Percentiles rank a stretch among this genome's conserved stretches.
These are phyloP conservation scores for Suillus placidus DNA, from an alignment of 768 basidiomycete species.

Conservation along the genomic window DNA sequence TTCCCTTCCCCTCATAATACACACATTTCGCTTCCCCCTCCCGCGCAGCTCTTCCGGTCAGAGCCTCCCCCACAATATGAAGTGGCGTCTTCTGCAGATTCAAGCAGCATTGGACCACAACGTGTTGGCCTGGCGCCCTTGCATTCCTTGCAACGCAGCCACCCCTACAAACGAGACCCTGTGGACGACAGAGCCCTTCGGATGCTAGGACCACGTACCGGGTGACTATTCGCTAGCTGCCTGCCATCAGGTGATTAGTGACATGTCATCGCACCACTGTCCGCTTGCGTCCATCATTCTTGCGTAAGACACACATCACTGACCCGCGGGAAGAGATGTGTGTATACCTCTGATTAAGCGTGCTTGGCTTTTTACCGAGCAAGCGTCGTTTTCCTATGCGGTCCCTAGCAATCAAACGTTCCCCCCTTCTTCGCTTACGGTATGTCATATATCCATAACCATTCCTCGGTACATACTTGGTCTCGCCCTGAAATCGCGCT, in stretches of 20 bases:
- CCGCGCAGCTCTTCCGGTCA: constrained; percentile 32
- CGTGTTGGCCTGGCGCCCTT: constrained; percentile 59
- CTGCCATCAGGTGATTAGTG: not conserved
- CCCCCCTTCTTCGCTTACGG: not conserved
- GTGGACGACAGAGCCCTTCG: constrained; percentile 65
- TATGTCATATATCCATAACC: not conserved
- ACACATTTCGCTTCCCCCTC: constrained; percentile 36
- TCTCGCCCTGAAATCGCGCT: not conserved
- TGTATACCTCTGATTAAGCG: not conserved
- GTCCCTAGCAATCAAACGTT: not conserved
- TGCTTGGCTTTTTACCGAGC: constrained; percentile 6
- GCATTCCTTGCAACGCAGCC: constrained; percentile 51
- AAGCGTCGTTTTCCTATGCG: constrained; percentile 1
- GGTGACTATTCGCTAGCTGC: constrained; percentile 35
- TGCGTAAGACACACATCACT: constrained; percentile 3
- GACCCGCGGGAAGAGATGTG: constrained; percentile 3
- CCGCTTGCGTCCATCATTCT: not conserved
- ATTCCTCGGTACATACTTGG: not conserved
- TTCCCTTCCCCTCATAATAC: constrained; percentile 17
- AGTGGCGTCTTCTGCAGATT: constrained; percentile 25
- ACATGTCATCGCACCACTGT: not conserved
- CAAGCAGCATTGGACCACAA: constrained; percentile 25
- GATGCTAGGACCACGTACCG: constrained; percentile 42
- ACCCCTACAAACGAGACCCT: constrained; percentile 62
- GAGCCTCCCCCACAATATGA: constrained; percentile 34